Base-by-base conservation (phyloP, 257 asterid species). In the Fraxinus pennsylvanica region DNA sequence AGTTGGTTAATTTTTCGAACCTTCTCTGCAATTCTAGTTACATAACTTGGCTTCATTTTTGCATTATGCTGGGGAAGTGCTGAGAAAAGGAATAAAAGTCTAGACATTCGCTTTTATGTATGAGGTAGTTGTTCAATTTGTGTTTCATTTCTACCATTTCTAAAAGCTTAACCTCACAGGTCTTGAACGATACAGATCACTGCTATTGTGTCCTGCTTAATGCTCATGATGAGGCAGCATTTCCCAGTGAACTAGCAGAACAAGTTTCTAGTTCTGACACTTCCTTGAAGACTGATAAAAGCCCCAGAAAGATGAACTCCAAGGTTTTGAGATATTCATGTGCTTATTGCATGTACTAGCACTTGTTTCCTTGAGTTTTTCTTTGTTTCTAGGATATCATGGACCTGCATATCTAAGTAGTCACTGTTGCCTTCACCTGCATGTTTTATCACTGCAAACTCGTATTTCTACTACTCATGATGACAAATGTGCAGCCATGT, bases 121-220 rank as follows among this genome's bases (percentile, higher is more conserved):
- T 35, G 19, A 52, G 66, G 73, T 65, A 45, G 74, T 72, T 72
- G 19, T 47, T 54, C 36, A 35, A 50, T 35, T 72, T 68, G 73
- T 59, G 22, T 57, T 72, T 45, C 25, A 66, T 67, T 19, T 77
- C 52, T 50, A 13, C 72, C 33, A 25, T 72, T 74, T 70, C 67
- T 71, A 61, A 74, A 65, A 76, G 63, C 50, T 78, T 47, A 61
- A 41, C 78, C 80, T 36, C 86, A 68, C 89, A 96, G 99, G 99
- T 96, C 61, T 86, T 96, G 84, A 96, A 97, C 33, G 99, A 96
- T 84, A 87, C 93, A 27, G 99, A 96, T 80, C 97, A 96, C 88
- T 96, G 99, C 85, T 96, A 93, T 70, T 93, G 98, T 80, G 99
- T 96, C 65, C 82, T 96, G 83, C 91, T 96, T 79, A 89, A 96